A percentile compares a stretch with the other conserved stretches of the same genome.
Conservation (phyloP, 257 asterid species). For the Orobanche coerulescens region DNA sequence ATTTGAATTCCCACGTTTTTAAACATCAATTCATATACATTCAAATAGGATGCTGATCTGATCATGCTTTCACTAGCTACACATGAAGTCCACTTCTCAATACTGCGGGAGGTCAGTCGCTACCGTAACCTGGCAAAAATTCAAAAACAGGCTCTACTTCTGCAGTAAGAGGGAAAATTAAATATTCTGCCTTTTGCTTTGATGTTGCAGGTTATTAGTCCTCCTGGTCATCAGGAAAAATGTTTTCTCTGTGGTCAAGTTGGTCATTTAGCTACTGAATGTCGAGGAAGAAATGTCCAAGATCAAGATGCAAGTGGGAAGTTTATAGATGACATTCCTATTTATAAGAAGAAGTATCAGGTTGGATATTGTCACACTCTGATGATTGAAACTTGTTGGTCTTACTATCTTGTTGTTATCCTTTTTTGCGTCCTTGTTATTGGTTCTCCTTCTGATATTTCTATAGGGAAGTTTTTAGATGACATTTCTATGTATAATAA, state of each 20-base stretch:
- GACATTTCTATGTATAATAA: no score
- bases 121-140: constrained; percentile 14
- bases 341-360: constrained; percentile 88
- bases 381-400: constrained; percentile 18
- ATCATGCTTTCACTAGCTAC: constrained; percentile 96
- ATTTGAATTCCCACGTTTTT: constrained; percentile 15
- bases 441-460: constrained; percentile 24
- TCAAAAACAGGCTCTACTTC: constrained; percentile 4
- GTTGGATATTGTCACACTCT: constrained; percentile 29
- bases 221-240: constrained; percentile 82
- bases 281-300: constrained; percentile 41
- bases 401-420: background rate
- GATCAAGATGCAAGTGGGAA: constrained; percentile 40
- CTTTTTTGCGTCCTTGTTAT: constrained; percentile 6
- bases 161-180: background rate
- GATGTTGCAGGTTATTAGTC: constrained; percentile 59
- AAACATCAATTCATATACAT: constrained; percentile 24
- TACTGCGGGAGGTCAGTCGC: constrained; percentile 83
- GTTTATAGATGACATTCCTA: constrained; percentile 46
- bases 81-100: constrained; percentile 89
- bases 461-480: no score
- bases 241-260: constrained; percentile 82
- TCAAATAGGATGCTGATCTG: constrained; percentile 79
- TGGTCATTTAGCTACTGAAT: constrained; percentile 89
- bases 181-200: background rate